Base-by-base conservation (phyloP, 1,139 yeast species). In the Candida sanyaensis region DNA sequence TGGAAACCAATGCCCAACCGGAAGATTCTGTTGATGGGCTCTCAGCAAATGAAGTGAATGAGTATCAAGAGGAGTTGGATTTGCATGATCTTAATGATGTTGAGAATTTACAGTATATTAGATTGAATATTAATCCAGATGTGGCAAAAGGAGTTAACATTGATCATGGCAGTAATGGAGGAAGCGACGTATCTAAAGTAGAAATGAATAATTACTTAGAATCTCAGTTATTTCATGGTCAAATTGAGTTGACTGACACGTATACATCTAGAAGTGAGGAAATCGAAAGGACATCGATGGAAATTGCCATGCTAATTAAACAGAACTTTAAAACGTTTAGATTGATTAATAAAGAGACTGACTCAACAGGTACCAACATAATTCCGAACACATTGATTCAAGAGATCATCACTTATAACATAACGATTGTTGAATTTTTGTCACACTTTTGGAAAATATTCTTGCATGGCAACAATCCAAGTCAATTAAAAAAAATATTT, bases 1-100 rank as follows among this genome's bases (percentile, higher is more conserved):
- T 42, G 24, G 46, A 42, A 6, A 42, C 43, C 30, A 30, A 44
- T n/a, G 45, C 50, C 7, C 42, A 52, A 27, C 52, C 51, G 7
- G 55, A 53, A 37, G 46, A 48, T 24, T 43, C 54, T 2, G 45
- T 45, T 1, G 60, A 53, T 38, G 67, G 64, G 12, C 53, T 65
- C 41, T 57, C 61, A 26, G 62, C 59, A 34, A 62, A 57, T 17
- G 73, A 71, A 30, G 64, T 68, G 7, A 66, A 70, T 37, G 79
- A 63, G 61, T 69, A 55, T 29, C 69, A 60, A 48, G 70, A 75
- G 23, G 92, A 86, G 54, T 66, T 87, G 41, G 73, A 78, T 42
- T 75, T 88, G 37, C 71, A 72, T 28, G 97, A 91, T 60, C 72
- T 89, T 49, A 83, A 83, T 37, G 78, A 77, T 5, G 66, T 66